phyloP scores from a whole-genome alignment of 2,329 filamentous ascomycete genomes.

The Sclerotinia glacialis region DNA sequence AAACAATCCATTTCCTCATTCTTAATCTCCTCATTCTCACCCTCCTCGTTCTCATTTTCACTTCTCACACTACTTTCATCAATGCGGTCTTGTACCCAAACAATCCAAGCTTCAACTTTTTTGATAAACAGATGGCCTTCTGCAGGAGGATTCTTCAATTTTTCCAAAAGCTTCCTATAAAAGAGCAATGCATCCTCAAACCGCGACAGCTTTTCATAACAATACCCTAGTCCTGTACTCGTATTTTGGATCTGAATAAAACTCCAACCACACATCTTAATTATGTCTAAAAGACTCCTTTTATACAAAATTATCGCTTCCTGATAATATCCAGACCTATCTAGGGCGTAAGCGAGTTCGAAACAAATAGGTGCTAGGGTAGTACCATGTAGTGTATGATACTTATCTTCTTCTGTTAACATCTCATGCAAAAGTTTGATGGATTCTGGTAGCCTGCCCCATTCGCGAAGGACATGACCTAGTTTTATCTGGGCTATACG shows the following conservation, averaged over 20 bases:
- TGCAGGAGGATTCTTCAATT: neutral
- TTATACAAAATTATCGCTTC: neutral
- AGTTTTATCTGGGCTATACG: rapidly evolving
- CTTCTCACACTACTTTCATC: rapidly evolving
- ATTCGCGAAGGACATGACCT: rapidly evolving
- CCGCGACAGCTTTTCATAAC: neutral
- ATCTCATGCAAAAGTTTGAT: neutral
- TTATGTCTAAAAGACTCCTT: rapidly evolving
- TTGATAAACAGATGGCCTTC: neutral
- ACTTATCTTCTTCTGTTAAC: neutral
- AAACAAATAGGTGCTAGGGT: rapidly evolving
- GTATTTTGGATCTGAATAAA: rapidly evolving
- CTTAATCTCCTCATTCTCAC: neutral
- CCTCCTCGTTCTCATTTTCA: neutral
- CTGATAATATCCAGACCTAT: neutral
- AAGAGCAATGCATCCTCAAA: neutral
- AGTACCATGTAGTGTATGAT: rapidly evolving
- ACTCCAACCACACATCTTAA: rapidly evolving
- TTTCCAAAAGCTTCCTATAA: neutral
- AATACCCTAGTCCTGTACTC: rapidly evolving
- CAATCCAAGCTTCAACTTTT: neutral
- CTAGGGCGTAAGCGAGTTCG: rapidly evolving
- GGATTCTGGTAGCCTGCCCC: neutral
- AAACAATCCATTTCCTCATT: too few species aligned
- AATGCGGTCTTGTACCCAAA: neutral